phyloP scores from a whole-genome alignment of 1,139 yeast species.

The Kodamaea alishanica region DNA sequence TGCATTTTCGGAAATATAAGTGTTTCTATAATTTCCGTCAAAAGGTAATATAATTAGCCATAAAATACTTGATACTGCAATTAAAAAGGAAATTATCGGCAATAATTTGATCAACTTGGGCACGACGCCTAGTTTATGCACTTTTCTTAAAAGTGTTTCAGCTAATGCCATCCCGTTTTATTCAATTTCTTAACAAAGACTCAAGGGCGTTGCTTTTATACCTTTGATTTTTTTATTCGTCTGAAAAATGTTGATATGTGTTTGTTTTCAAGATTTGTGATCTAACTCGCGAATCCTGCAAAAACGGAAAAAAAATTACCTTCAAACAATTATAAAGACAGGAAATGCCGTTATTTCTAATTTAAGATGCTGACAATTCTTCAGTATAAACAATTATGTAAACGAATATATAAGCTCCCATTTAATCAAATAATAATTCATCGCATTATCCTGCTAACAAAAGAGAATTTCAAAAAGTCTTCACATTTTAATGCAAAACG shows the following conservation, averaged over 20 bases:
- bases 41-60: conserved; percentile 74
- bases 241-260: neutral
- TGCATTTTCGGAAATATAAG: conserved; percentile 94
- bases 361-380: neutral
- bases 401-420: conserved; percentile 27
- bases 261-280: neutral
- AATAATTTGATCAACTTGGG: conserved; percentile 54
- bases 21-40: conserved; percentile 76
- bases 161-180: conserved; percentile 51
- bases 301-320: conserved; percentile 5
- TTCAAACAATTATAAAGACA: neutral
- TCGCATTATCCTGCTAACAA: conserved; percentile 1
- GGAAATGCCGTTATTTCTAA: neutral
- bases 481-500: conserved; percentile 12
- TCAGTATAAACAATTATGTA: conserved; percentile 18
- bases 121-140: conserved; percentile 56
- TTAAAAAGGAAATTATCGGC: conserved; percentile 60
- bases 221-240: neutral
- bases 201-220: conserved; percentile 1
- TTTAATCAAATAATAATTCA: conserved; percentile 14
- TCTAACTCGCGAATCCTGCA: neutral
- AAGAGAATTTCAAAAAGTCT: conserved; percentile 6
- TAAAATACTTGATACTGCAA: conserved; percentile 56
- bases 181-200: neutral
- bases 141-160: conserved; percentile 48